Evolutionary conservation across 345 rosid genomes (phyloP), one percentile per base, ranked within the genome.

Genomic region (Gossypium sturtianum): DNA sequence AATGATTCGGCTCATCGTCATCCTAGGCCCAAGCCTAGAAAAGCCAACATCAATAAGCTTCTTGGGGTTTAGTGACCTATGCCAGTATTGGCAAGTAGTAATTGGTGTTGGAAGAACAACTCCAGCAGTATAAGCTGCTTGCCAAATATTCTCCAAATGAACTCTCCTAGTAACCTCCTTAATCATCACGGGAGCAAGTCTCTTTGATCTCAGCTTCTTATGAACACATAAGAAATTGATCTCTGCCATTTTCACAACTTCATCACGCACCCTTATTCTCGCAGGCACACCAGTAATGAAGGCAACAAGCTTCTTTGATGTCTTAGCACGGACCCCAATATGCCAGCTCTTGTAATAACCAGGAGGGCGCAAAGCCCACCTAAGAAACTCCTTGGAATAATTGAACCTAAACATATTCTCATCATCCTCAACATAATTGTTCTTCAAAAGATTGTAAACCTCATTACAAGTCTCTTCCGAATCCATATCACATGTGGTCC

Each of bases 1-100:
- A n/a, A 94, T 94, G 59, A 94, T 89, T 74, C 96, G 83, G 82
- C 97, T 94, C 97, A 94, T 94, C 4, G 98, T 94, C 98, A 94
- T 91, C 73, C 98, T 88, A 1, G 93, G 83, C 48, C 96, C 97
- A 4, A 94, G 92, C 83, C 96, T 86, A 2, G 97, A 94, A 73
- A 94, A 94, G 72, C 98, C 98, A 75, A 94, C 97, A 85, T 91
- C 97, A 68, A 94, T 92, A 59, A 94, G 97, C 86, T 94, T 94
- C 89, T 90, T 94, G 0, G 93, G 98, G 88, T 94, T 94, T 83
- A 94, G 59, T 7, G 98, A 94, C 82, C 98, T 87, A 82, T 93
- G 98, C 98, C 98, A 94, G 79, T 94, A 94, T 72, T 89, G 98
- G 71, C 94, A 92, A 20, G 97, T 92, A 15, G 97, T 82, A 71